phyloP scores from a whole-genome alignment of 2,329 filamentous ascomycete species.

The Alternaria arborescens region DNA sequence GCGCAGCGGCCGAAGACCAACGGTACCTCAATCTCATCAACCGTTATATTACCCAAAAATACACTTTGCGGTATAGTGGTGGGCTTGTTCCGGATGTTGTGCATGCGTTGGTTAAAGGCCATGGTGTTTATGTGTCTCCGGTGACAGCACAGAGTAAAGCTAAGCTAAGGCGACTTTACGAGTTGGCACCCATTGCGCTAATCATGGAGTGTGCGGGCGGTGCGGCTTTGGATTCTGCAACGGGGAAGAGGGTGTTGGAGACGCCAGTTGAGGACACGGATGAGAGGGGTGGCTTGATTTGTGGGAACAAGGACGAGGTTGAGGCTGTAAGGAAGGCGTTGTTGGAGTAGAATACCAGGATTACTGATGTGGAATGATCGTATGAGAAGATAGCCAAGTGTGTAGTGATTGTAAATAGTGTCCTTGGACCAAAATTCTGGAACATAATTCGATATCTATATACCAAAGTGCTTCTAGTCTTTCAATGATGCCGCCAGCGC shows the following conservation, averaged over 20 bases:
- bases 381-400: neutral
- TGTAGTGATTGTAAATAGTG: neutral
- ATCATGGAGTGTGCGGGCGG: conserved; percentile 69
- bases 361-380: neutral
- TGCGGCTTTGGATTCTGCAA: conserved; percentile 60
- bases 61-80: conserved; percentile 68
- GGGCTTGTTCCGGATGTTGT: conserved; percentile 69
- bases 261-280: conserved; percentile 37
- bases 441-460: neutral
- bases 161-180: conserved; percentile 67
- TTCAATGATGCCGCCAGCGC: neutral
- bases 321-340: conserved; percentile 25
- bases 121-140: conserved; percentile 68
- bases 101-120: conserved; percentile 67
- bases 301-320: conserved; percentile 43
- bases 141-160: conserved; percentile 62
- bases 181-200: conserved; percentile 67
- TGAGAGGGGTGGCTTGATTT: conserved; percentile 44
- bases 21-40: conserved; percentile 61
- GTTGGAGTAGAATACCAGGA: neutral
- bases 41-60: conserved; percentile 61
- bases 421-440: neutral
- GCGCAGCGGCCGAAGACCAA: conserved; percentile 62
- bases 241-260: conserved; percentile 35
- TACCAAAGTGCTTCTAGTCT: neutral